phyloP scores from a whole-genome alignment of 1,284 basidiomycete species.

The Takashimella koratensis region DNA sequence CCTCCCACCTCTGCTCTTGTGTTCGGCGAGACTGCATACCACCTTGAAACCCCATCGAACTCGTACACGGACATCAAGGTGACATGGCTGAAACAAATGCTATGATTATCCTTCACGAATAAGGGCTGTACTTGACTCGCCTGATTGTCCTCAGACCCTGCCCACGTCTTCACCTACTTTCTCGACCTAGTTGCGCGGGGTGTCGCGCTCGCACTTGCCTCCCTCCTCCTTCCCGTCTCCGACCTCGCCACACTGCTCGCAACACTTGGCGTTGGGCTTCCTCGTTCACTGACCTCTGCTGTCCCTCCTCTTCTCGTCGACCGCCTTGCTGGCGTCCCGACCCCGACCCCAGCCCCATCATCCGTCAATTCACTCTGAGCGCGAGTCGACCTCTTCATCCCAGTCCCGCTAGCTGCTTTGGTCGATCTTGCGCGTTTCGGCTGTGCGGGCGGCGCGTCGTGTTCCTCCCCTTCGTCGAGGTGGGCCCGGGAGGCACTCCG shows the following conservation, averaged over 20 bases:
- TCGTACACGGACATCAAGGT: no score
- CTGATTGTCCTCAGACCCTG: no score
- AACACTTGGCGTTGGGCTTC: conserved; percentile 41
- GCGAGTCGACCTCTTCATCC: conserved; percentile 10
- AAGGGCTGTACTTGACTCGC: no score
- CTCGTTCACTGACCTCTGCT: conserved; percentile 24
- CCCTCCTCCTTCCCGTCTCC: conserved; percentile 5
- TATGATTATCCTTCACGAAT: no score
- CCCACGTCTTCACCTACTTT: conserved; percentile 10
- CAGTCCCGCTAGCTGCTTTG: conserved; percentile 5
- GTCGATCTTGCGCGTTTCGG: conserved; percentile 1
- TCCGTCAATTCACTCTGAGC: conserved; percentile 22
- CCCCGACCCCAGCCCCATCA: conserved; percentile 5
- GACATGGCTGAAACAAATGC: no score
- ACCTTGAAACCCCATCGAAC: no score
- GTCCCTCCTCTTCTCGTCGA: conserved; percentile 25
- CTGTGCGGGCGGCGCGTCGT: background rate
- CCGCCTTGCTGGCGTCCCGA: conserved; percentile 13
- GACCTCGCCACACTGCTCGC: conserved; percentile 15
- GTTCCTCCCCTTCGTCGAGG: conserved; percentile 25
- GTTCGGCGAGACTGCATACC: no score
- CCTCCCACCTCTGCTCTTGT: no score
- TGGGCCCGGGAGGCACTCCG: conserved; percentile 31
- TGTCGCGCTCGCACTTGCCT: conserved; percentile 18
- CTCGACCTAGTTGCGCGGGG: conserved; percentile 22